Conservation (phyloP, 73 alveolate species). For the Stentor roeselii region DNA sequence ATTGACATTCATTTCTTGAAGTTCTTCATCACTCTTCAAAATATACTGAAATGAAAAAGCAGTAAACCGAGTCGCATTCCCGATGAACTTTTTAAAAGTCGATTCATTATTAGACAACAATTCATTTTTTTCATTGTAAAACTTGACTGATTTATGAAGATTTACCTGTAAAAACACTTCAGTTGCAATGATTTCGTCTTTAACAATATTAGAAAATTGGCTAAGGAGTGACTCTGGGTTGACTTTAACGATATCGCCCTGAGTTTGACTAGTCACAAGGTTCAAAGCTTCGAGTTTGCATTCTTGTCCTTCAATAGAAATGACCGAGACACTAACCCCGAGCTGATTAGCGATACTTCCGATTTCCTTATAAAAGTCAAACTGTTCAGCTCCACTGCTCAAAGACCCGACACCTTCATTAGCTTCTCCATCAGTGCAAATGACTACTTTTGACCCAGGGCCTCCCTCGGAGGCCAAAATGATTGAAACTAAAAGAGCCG, state of each 20-base stretch:
- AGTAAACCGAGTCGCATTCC: slow-evolving; percentile 79
- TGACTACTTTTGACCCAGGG: slow-evolving; percentile 82
- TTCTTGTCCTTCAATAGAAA: slow-evolving; percentile 87
- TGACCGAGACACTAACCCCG: slow-evolving; percentile 70
- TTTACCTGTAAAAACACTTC: slow-evolving; percentile 64
- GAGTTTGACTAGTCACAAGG: slow-evolving; percentile 71
- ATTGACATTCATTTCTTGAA: slow-evolving; percentile 52
- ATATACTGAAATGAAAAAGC: slow-evolving; percentile 80
- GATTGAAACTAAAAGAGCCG: slow-evolving; percentile 76
- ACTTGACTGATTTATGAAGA: slow-evolving; percentile 76
- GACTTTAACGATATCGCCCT: slow-evolving; percentile 85
- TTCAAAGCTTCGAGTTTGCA: slow-evolving; percentile 73
- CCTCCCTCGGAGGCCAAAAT: slow-evolving; percentile 69
- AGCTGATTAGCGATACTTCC: slow-evolving; percentile 71
- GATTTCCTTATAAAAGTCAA: slow-evolving; percentile 69
- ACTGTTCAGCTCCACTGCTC: slow-evolving; percentile 42
- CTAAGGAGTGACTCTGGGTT: slow-evolving; percentile 73
- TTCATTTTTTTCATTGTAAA: slow-evolving; percentile 45
- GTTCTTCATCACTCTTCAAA: slow-evolving; percentile 56
- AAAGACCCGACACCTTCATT: slow-evolving; percentile 89
- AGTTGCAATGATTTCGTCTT: slow-evolving; percentile 74
- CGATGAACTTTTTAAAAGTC: slow-evolving; percentile 61
- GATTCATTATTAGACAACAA: background rate
- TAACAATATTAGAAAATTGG: slow-evolving; percentile 76
- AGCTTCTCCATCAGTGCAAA: slow-evolving; percentile 96